Conservation (phyloP, 306 rosid genomes). For the Astragalus membranaceus region DNA sequence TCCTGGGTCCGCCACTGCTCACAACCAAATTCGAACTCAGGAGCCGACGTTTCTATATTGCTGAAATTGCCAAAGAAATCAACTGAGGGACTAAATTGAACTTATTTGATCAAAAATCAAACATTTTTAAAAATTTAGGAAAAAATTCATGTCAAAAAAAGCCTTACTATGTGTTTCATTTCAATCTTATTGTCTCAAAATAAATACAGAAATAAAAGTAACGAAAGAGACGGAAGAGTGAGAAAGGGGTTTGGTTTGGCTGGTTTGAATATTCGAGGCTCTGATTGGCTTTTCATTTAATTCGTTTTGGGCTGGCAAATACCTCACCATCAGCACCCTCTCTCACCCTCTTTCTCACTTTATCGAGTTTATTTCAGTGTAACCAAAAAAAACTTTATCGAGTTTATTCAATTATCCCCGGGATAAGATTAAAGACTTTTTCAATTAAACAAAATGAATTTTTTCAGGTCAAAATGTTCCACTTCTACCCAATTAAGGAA, state of each 20-base stretch:
- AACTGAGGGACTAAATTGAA: too few relatives aligned
- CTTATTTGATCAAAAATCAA: too few relatives aligned
- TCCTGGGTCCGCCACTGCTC: too few relatives aligned
- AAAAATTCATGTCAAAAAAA: too few relatives aligned
- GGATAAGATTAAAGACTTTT: constrained; percentile 48
- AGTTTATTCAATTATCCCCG: not conserved
- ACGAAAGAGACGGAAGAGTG: not conserved
- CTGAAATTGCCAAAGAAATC: too few relatives aligned
- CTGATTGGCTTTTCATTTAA: constrained; percentile 33
- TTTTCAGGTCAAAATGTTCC: not conserved
- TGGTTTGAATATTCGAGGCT: constrained; percentile 43
- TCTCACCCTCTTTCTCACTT: not conserved
- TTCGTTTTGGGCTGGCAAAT: constrained; percentile 37
- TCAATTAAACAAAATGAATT: not conserved
- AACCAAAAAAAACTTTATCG: too few relatives aligned
- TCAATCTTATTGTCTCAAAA: too few relatives aligned
- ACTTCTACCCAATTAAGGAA: too few relatives aligned
- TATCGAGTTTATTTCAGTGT: not conserved
- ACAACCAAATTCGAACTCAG: too few relatives aligned
- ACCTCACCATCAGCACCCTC: constrained; percentile 13
- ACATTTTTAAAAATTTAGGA: too few relatives aligned
- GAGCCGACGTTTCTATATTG: too few relatives aligned
- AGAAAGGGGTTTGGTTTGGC: not conserved
- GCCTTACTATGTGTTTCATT: too few relatives aligned
- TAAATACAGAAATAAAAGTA: not conserved